Base-by-base conservation (phyloP, 345 rosid genomes). In the Punica granatum region DNA sequence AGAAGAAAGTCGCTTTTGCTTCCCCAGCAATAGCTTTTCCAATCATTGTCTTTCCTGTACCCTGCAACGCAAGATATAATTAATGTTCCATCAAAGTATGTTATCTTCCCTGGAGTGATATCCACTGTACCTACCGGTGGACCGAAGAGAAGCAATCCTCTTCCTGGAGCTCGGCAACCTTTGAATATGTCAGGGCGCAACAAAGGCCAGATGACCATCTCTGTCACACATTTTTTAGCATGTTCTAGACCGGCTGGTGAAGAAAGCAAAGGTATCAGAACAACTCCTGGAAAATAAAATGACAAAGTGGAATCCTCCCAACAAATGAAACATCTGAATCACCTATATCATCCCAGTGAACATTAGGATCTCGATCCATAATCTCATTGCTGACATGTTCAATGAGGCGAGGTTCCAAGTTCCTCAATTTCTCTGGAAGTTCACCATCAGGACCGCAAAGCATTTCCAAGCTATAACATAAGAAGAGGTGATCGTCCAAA, bases 21-120 rank as follows among this genome's bases (percentile, higher is more conserved):
- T 94, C 97, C 74, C 99, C 99, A 67, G 97, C 99, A 69, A 94
- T 91, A 77, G 99, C 99, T 84, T 93, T 94, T 68, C 99, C 97
- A 21, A 91, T 94, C 97, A 94, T 94, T 18, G 97, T 94, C 81
- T 94, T 94, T 35, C 99, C 97, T 14, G 97, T 94, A 70, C 98
- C 98, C 98, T 93, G 72, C 23, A 37, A 76, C 33, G 74, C 48
- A 72, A 67, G 33, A 76, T 69, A 61, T 10, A 44, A 37, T 62
- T 51, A 18, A 65, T 76, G 60, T 67, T 64, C 35, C 42, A 74
- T 59, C 60, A 63, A 44, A 34, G 21, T 8, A 71, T 56, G 19
- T 32, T 59, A 12, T 54, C 63, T 73, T 61, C 60, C 70, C 12
- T 28, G 19, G 67, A 39, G 33, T 63, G 42, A 51, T 21, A 53